Conservation (phyloP, 192 early-diverging fungal species). For the Thoreauomyces humboldtii region DNA sequence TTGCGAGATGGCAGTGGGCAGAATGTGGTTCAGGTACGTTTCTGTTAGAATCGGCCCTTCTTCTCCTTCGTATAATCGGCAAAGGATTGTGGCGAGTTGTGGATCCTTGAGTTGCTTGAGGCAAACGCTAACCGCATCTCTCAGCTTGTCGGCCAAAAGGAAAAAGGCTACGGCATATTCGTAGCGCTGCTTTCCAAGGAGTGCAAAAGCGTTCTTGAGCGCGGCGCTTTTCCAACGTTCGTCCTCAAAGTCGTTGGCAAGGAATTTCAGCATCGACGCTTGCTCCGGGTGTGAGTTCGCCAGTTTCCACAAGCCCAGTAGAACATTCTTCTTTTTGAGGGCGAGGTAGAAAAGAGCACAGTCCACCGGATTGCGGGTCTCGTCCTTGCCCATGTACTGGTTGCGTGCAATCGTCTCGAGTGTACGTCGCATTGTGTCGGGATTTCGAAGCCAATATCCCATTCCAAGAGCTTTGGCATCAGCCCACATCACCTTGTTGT, state of each 20-base stretch:
- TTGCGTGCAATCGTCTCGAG: constrained; percentile 88
- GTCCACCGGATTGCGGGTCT: constrained; percentile 72
- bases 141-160: constrained; percentile 79
- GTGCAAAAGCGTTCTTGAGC: constrained; percentile 96
- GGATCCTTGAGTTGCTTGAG: constrained; percentile 87
- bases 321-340: constrained; percentile 82
- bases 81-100: constrained; percentile 89
- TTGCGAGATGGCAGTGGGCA: constrained; percentile 52
- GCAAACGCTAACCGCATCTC: constrained; percentile 91
- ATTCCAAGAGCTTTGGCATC: constrained; percentile 80
- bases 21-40: constrained; percentile 41
- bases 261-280: constrained; percentile 82
- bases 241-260: constrained; percentile 88
- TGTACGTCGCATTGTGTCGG: constrained; percentile 62
- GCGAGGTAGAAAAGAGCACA: constrained; percentile 90
- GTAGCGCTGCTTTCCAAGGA: constrained; percentile 91
- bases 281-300: constrained; percentile 82
- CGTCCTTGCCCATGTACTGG: constrained; percentile 65
- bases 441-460: constrained; percentile 81
- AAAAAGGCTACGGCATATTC: constrained; percentile 96
- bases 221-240: constrained; percentile 91
- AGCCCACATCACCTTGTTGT: constrained; percentile 72
- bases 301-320: constrained; percentile 88
- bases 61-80: constrained; percentile 85
- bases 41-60: constrained; percentile 55